phyloP scores from a whole-genome alignment of 148 eudicot species.

The Nepenthes mirabilis region DNA sequence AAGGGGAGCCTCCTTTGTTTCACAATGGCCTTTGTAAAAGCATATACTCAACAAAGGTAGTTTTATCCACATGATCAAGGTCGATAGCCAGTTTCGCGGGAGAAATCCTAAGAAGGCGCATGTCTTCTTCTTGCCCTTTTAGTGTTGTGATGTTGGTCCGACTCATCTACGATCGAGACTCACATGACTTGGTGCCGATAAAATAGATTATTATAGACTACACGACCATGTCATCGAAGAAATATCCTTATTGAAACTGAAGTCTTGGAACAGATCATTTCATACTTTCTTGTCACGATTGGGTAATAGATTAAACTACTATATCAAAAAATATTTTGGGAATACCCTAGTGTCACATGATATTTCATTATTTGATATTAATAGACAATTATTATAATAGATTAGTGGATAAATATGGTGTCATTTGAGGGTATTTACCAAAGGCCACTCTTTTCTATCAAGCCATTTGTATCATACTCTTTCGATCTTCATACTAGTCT shows the following conservation, averaged over 20 bases:
- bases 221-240: slow-evolving; percentile 30
- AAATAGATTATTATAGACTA: slow-evolving; percentile 42
- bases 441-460: too few species aligned
- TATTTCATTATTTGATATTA: too few species aligned
- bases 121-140: too few species aligned
- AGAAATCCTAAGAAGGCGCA: slow-evolving; percentile 39
- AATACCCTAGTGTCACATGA: too few species aligned
- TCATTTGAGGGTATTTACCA: too few species aligned
- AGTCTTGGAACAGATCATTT: slow-evolving; percentile 70
- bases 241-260: slow-evolving; percentile 53
- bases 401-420: too few species aligned
- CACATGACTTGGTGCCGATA: slow-evolving; percentile 6
- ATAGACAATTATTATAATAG: too few species aligned
- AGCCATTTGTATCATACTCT: too few species aligned
- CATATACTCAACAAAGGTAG: slow-evolving; percentile 58
- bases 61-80: slow-evolving; percentile 37
- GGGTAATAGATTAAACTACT: slow-evolving; percentile 27
- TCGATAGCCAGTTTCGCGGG: slow-evolving; percentile 19
- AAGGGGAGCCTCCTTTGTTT: slow-evolving; percentile 68
- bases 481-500: background rate
- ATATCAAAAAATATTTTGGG: background rate
- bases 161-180: slow-evolving; percentile 30
- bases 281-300: slow-evolving; percentile 77
- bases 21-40: slow-evolving; percentile 48
- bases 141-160: slow-evolving; percentile 25